A percentile compares a stretch with the other conserved stretches of the same genome.
Conservation (phyloP, 1,284 basidiomycete genomes). For the Ganoderma leucocontextum region DNA sequence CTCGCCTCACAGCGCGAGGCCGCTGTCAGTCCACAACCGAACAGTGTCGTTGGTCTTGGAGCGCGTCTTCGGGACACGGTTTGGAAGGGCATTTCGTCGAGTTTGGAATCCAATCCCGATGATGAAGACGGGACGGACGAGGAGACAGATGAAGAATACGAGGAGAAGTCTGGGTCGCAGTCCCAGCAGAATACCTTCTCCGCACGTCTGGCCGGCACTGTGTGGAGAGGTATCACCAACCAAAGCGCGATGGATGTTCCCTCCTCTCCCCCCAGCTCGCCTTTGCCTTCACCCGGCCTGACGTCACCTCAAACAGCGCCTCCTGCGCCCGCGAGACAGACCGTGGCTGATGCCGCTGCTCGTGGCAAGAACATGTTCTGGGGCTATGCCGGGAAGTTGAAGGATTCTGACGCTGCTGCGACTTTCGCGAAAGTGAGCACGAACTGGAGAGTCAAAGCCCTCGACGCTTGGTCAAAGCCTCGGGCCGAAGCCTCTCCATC, state of each 20-base stretch:
- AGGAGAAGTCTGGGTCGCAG: slow-evolving; percentile 47
- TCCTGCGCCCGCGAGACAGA: slow-evolving; percentile 30
- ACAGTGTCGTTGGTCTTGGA: slow-evolving; percentile 53
- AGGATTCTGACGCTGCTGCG: slow-evolving; percentile 75
- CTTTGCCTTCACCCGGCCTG: slow-evolving; percentile 43
- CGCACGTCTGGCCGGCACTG: slow-evolving; percentile 62
- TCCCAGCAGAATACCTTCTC: slow-evolving; percentile 32
- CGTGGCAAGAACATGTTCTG: slow-evolving; percentile 52
- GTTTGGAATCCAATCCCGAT: slow-evolving; percentile 39
- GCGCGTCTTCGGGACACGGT: slow-evolving; percentile 65
- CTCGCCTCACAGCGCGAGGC: slow-evolving; percentile 59
- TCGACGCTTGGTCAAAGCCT: slow-evolving; percentile 45
- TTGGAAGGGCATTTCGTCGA: slow-evolving; percentile 67
- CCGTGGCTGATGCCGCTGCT: slow-evolving; percentile 25
- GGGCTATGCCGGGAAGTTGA: slow-evolving; percentile 76
- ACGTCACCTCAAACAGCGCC: slow-evolving; percentile 37
- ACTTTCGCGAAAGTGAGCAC: slow-evolving; percentile 74
- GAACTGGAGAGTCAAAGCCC: slow-evolving; percentile 74
- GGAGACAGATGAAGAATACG: slow-evolving; percentile 45
- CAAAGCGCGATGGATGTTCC: slow-evolving; percentile 74
- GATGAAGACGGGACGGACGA: slow-evolving; percentile 44
- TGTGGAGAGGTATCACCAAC: slow-evolving; percentile 81
- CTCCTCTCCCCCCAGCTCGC: slow-evolving; percentile 49
- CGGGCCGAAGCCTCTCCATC: slow-evolving; percentile 28
- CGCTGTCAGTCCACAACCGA: slow-evolving; percentile 37